A percentile compares a stretch with the other conserved stretches of the same genome.
These are phyloP conservation scores for Paracorniculantispora psalliotae DNA, from an alignment of 2,329 filamentous ascomycete genomes.

Conservation along the genomic window DNA sequence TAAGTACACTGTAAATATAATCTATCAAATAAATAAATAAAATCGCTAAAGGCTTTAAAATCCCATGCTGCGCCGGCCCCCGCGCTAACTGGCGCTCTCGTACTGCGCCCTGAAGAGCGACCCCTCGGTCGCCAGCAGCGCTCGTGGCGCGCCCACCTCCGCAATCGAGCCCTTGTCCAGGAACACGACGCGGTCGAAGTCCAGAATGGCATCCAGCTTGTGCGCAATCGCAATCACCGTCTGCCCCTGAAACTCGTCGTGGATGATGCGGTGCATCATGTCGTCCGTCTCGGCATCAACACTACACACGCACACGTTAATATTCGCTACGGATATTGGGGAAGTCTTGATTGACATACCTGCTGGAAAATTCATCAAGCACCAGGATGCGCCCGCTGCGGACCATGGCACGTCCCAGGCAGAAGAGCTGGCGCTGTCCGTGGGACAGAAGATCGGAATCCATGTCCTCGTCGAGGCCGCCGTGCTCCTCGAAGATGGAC, in stretches of 20 bases:
- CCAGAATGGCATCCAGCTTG: constrained; percentile 41
- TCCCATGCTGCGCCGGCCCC: neutral
- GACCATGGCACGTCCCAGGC: constrained; percentile 32
- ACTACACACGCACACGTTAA: constrained; percentile 19
- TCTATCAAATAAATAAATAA: too few species aligned
- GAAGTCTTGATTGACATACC: constrained; percentile 6
- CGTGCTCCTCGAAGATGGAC: constrained; percentile 33
- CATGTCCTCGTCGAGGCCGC: constrained; percentile 33
- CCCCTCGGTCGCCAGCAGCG: neutral
- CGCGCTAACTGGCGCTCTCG: neutral
- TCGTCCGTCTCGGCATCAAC: constrained; percentile 31
- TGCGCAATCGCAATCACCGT: constrained; percentile 48
- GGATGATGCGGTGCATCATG: constrained; percentile 29
- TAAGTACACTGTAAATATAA: too few species aligned
- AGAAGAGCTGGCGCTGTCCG: constrained; percentile 43
- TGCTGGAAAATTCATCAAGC: constrained; percentile 35
- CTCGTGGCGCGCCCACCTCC: constrained; percentile 6
- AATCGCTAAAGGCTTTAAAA: too few species aligned
- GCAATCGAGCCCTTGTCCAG: constrained; percentile 42
- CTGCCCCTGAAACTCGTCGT: constrained; percentile 31
- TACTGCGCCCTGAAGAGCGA: constrained; percentile 9
- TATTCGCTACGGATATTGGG: neutral
- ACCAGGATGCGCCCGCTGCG: constrained; percentile 30
- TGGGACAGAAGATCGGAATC: constrained; percentile 30
- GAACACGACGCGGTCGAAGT: constrained; percentile 56